Evolutionary conservation across 441 rosid species (phyloP), one percentile per base, ranked within the genome.

Genomic region (Sinapis alba): DNA sequence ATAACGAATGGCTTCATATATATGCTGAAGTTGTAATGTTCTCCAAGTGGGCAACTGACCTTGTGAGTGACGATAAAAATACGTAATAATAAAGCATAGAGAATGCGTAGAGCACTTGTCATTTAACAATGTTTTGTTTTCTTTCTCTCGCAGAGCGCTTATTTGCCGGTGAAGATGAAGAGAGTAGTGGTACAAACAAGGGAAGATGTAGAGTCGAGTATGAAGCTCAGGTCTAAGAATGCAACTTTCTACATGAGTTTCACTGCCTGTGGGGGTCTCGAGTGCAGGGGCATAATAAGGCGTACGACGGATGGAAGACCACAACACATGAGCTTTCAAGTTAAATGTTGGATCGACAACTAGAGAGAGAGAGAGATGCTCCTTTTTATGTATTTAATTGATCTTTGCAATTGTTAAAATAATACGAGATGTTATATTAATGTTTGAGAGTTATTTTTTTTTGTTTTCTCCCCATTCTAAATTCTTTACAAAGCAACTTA

Each of bases 211-310:
- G 62, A 58, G 62, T 3, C 62, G 19, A 26, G 20, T 58, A 58
- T 1, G 62, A 58, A 58, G 62, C 34, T 58, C 11, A 58, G 30
- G 62, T 58, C 62, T 1, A n/a, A 21, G 10, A 26, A 58, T 26
- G 62, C 62, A 58, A 26, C 15, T 21, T 58, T 58, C 62, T 58
- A 58, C 62, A 13, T 58, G 62, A 58, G 19, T 26, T 58, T 58
- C 62, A 26, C 30, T 5, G 2, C 62, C 6, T 16, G 62, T 58
- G 19, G 34, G 34, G 62, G 62, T 58, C 62, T 5, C 0, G 19
- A 58, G 11, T 58, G 62, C 20, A 58, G 62, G 1, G 62, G 34
- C 28, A n/a, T 58, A 58, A 3, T 58, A 26, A 26, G 34, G 62
- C 19, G 28, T 7, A 58, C 62, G 1, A 26, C 5, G 0, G 62